These are phyloP conservation scores for Fusarium neocosmosporiellum DNA, from an alignment of 2,329 filamentous ascomycete species.

Conservation along the genomic window DNA sequence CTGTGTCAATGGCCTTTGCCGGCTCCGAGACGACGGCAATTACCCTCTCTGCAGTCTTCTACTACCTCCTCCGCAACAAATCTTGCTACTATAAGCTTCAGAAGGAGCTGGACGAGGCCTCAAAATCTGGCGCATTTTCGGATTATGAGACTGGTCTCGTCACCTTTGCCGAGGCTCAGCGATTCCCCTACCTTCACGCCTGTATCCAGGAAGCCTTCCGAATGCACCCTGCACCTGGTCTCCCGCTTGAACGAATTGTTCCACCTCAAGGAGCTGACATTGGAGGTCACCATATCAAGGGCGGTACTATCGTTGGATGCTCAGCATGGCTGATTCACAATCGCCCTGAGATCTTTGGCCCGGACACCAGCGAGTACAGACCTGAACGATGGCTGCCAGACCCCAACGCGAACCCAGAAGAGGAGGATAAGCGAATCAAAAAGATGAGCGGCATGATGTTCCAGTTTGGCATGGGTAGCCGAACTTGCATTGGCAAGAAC, in stretches of 20 bases:
- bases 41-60: slow-evolving; percentile 76
- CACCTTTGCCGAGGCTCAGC: slow-evolving; percentile 76
- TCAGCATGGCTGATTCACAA: slow-evolving; percentile 82
- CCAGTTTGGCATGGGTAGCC: slow-evolving; percentile 77
- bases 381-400: slow-evolving; percentile 75
- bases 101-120: slow-evolving; percentile 71
- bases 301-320: slow-evolving; percentile 79
- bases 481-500: slow-evolving; percentile 78
- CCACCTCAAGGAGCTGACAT: slow-evolving; percentile 73
- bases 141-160: slow-evolving; percentile 69
- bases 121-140: slow-evolving; percentile 61
- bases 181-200: slow-evolving; percentile 80
- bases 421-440: slow-evolving; percentile 56
- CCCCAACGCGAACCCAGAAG: slow-evolving; percentile 49
- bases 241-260: slow-evolving; percentile 79
- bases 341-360: slow-evolving; percentile 73
- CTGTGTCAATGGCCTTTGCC: slow-evolving; percentile 78
- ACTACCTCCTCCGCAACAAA: slow-evolving; percentile 76
- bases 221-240: slow-evolving; percentile 77
- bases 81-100: slow-evolving; percentile 64
- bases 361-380: slow-evolving; percentile 72
- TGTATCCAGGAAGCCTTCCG: slow-evolving; percentile 83
- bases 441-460: slow-evolving; percentile 45
- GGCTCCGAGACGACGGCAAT: slow-evolving; percentile 86
- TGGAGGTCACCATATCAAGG: slow-evolving; percentile 69